Conservation (phyloP, 805 yeast species). For the Clavispora carvajalis region DNA sequence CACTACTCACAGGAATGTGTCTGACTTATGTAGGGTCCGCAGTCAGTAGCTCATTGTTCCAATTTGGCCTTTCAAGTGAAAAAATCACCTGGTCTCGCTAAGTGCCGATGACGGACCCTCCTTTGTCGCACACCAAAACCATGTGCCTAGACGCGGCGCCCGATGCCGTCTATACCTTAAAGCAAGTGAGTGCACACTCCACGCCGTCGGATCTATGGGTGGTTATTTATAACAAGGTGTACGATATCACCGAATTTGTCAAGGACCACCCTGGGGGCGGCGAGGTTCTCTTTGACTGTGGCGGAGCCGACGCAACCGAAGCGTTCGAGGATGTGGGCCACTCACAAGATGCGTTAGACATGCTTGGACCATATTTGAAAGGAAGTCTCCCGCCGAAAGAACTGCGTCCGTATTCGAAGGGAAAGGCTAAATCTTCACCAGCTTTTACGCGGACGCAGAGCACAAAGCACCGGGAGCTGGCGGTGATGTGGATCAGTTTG, state of each 20-base stretch:
- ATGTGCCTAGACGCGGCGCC: background rate
- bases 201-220: conserved; percentile 81
- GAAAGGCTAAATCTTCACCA: too few species aligned
- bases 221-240: conserved; percentile 74
- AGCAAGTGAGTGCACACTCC: conserved; percentile 67
- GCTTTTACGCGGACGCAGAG: background rate
- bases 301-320: conserved; percentile 71
- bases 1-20: too few species aligned
- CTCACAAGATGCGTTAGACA: conserved; percentile 13
- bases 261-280: conserved; percentile 76
- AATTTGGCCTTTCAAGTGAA: too few species aligned
- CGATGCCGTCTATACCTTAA: background rate
- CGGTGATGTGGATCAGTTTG: conserved; percentile 3
- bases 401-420: conserved; percentile 1
- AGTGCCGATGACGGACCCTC: too few species aligned
- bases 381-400: conserved; percentile 6
- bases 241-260: conserved; percentile 66
- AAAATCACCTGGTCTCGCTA: too few species aligned
- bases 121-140: background rate
- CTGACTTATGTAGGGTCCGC: too few species aligned
- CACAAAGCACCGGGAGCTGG: background rate
- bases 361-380: conserved; percentile 12
- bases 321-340: conserved; percentile 44
- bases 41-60: too few species aligned
- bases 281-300: conserved; percentile 72